These are phyloP conservation scores for Steccherinum ochraceum DNA, from an alignment of 768 basidiomycete species.

Conservation along the genomic window DNA sequence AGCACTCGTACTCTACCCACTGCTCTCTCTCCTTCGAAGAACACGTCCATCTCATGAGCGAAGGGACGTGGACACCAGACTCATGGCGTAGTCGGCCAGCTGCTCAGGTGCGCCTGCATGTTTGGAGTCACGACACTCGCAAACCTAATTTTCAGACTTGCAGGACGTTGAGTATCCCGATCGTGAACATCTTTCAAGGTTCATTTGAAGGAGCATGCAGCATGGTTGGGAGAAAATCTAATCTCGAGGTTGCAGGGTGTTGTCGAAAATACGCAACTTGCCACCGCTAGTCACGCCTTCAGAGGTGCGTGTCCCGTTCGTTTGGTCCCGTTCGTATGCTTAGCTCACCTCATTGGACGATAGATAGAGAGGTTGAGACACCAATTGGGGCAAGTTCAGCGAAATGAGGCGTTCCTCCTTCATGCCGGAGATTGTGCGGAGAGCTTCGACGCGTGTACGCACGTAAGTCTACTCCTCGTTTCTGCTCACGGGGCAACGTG, in stretches of 20 bases:
- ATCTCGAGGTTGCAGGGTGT: conserved; percentile 41
- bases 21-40: too few relatives aligned
- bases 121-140: too few relatives aligned
- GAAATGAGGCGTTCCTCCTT: conserved; percentile 85
- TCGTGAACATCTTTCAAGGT: conserved; percentile 52
- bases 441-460: conserved; percentile 86
- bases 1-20: too few relatives aligned
- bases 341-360: too few relatives aligned
- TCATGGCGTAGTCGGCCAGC: conserved; percentile 77
- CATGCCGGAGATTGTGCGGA: conserved; percentile 99
- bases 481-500: not conserved
- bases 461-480: conserved; percentile 39
- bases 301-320: too few relatives aligned
- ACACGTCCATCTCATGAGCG: too few relatives aligned
- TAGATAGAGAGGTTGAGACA: conserved; percentile 80
- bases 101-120: conserved; percentile 53
- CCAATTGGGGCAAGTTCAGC: conserved; percentile 75
- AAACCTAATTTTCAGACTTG: not conserved
- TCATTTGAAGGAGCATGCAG: conserved; percentile 12
- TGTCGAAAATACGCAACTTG: conserved; percentile 68
- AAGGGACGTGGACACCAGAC: conserved; percentile 69
- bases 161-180: conserved; percentile 74
- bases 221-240: not conserved
- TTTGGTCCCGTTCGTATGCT: too few relatives aligned
- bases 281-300: conserved; percentile 91